Evolutionary conservation across 495 filamentous ascomycete species (phyloP), one percentile per base, ranked within the genome.

Genomic region (Pseudoneurospora amorphoporcata): DNA sequence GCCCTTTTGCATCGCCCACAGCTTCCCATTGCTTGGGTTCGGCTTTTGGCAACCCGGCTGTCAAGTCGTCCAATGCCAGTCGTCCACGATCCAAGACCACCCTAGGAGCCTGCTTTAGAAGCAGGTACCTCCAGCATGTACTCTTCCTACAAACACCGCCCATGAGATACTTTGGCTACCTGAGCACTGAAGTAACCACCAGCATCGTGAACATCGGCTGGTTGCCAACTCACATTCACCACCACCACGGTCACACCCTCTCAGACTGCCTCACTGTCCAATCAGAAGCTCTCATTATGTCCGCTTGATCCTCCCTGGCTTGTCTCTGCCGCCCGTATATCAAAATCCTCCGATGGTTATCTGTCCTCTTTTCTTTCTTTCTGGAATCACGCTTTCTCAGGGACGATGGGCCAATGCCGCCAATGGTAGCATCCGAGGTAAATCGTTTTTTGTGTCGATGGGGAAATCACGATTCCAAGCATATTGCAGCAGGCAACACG

Each of bases 71-170:
- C 79, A 80, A 80, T 80, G 74, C 73, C 68, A 70, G 74, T 65
- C 39, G 61, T 77, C 79, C 79, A 80, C 79, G 79, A 80, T 74
- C 76, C 72, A 70, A 74, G 71, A 77, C 73, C 76, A 74, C 73
- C 75, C 42, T 65, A 69, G 69, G 53, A 61, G 53, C 53, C 53
- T 61, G 53, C 53, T 61, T 53, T 8, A 8, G 53, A 35, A 35
- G 29, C 6, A 61, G 14, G 29, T 32, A 61, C 53, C 14, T 65
- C 6, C 8, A 17, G 23, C 53, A 37, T 16, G 53, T 65, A 65
- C 53, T 65, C 12, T 14, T 6, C 10, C 4, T 5, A 23, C 23
- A 61, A 16, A 61, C 12, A 32, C 1, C 3, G 1, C 29, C 12
- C 2, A 35, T 5, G 53, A 61, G 53, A 65, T 65, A 65, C 53